phyloP scores from a whole-genome alignment of 2,329 filamentous ascomycete species.

The Xylariaceae sp. region DNA sequence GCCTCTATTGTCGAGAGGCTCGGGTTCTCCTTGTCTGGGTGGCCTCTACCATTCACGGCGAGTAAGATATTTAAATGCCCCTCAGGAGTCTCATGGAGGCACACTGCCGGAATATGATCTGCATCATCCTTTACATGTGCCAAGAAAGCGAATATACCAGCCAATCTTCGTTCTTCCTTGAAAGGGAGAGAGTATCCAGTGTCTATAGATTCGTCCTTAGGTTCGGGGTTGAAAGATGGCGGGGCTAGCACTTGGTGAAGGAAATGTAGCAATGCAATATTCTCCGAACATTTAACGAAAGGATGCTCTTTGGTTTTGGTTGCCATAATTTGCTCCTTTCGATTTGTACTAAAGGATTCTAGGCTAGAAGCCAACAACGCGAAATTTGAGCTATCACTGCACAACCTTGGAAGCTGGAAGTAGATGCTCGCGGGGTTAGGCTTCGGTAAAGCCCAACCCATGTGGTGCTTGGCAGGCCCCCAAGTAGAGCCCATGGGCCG shows the following conservation, averaged over 20 bases:
- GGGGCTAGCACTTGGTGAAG: slow-evolving; percentile 37
- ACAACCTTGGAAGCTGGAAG: not conserved
- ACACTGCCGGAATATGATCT: slow-evolving; percentile 46
- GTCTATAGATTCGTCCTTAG: slow-evolving; percentile 4
- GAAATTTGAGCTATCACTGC: not conserved
- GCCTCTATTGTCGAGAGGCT: not conserved
- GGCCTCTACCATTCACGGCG: slow-evolving; percentile 44
- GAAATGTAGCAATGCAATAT: slow-evolving; percentile 37
- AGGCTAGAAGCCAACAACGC: too few relatives aligned
- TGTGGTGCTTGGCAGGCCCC: too few relatives aligned
- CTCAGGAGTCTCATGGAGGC: slow-evolving; percentile 37
- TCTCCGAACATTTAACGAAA: slow-evolving; percentile 35
- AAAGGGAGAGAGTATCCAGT: slow-evolving; percentile 41
- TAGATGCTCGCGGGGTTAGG: slow-evolving; percentile 5
- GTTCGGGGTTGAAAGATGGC: slow-evolving; percentile 27
- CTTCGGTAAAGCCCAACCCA: too few relatives aligned
- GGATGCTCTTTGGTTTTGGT: not conserved
- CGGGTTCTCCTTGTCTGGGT: not conserved
- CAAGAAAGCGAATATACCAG: slow-evolving; percentile 44
- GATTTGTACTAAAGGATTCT: too few relatives aligned
- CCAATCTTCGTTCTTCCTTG: slow-evolving; percentile 41
- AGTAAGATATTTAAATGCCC: slow-evolving; percentile 39
- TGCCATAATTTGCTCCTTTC: too few relatives aligned
- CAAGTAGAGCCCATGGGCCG: too few relatives aligned
- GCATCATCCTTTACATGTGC: slow-evolving; percentile 39